phyloP scores from a whole-genome alignment of 1,139 yeast species.

The Magnusiomyces fungicola region DNA sequence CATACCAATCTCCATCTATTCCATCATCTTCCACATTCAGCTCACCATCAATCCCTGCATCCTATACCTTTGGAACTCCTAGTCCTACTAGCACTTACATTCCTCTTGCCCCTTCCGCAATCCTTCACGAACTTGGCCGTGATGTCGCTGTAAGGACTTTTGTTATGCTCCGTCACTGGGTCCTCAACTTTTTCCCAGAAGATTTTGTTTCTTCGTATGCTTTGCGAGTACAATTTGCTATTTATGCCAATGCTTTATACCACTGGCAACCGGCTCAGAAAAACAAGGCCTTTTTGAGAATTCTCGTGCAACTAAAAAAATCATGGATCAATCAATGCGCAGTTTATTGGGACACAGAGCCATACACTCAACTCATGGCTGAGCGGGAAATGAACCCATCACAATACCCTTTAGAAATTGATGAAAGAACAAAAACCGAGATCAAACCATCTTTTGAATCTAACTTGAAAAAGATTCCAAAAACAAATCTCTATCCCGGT shows the following conservation, averaged over 20 bases:
- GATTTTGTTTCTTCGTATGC: conserved; percentile 34
- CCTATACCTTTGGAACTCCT: too few relatives aligned
- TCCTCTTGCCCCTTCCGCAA: background rate
- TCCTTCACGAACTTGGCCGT: conserved; percentile 43
- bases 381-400: background rate
- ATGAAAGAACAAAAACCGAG: background rate
- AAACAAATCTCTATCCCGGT: conserved; percentile 17
- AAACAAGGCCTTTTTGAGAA: conserved; percentile 24
- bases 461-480: background rate
- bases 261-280: conserved; percentile 25
- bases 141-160: conserved; percentile 75
- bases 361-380: background rate
- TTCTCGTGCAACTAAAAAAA: conserved; percentile 32
- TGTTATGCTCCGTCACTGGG: conserved; percentile 85
- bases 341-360: conserved; percentile 31
- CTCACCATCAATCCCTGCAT: conserved; percentile 1
- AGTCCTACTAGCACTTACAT: too few relatives aligned
- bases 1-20: too few relatives aligned
- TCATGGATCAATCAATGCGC: conserved; percentile 33
- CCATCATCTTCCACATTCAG: background rate
- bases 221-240: conserved; percentile 29
- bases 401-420: background rate
- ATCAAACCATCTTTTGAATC: background rate
- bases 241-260: conserved; percentile 26
- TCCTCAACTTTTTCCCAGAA: conserved; percentile 45